A percentile compares a stretch with the other conserved stretches of the same genome.
Conservation (phyloP, 805 yeast genomes). For the Lachancea kluyveri region DNA sequence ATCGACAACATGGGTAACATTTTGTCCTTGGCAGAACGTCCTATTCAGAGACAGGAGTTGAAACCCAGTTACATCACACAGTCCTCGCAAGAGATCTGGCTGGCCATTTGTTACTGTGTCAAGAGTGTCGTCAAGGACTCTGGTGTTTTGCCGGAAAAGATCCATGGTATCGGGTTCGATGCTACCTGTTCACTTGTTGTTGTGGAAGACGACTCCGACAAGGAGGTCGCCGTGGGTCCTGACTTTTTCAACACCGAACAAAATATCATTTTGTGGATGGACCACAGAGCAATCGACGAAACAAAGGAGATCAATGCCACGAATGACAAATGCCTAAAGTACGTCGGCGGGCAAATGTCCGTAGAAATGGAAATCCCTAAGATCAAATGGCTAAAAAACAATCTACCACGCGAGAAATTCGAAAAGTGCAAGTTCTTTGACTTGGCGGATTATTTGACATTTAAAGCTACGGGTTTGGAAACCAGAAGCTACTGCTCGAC, state of each 20-base stretch:
- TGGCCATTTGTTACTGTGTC: conserved; percentile 76
- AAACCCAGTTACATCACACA: conserved; percentile 76
- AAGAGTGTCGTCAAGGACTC: conserved; percentile 68
- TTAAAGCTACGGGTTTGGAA: conserved; percentile 81
- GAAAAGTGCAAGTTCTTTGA: conserved; percentile 75
- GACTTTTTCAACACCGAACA: conserved; percentile 67
- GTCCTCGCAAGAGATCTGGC: conserved; percentile 88
- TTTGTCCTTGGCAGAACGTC: conserved; percentile 69
- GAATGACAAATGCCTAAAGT: conserved; percentile 70
- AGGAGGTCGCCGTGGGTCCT: conserved; percentile 88
- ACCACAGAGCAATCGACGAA: conserved; percentile 85
- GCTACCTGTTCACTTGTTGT: conserved; percentile 96
- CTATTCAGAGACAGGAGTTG: conserved; percentile 70
- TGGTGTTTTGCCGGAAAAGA: conserved; percentile 57
- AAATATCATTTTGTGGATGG: conserved; percentile 96
- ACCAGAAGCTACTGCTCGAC: conserved; percentile 85
- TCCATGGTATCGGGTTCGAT: conserved; percentile 90
- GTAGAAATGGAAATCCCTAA: conserved; percentile 98
- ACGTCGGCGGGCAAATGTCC: conserved; percentile 97
- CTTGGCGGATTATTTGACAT: conserved; percentile 85
- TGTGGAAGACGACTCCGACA: conserved; percentile 53
- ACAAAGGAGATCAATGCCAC: conserved; percentile 78
- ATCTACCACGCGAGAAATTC: conserved; percentile 61
- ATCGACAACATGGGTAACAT: conserved; percentile 82
- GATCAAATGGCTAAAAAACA: conserved; percentile 89